Conservation (phyloP, 2,329 filamentous ascomycete genomes). For the Venturia carpophila region DNA sequence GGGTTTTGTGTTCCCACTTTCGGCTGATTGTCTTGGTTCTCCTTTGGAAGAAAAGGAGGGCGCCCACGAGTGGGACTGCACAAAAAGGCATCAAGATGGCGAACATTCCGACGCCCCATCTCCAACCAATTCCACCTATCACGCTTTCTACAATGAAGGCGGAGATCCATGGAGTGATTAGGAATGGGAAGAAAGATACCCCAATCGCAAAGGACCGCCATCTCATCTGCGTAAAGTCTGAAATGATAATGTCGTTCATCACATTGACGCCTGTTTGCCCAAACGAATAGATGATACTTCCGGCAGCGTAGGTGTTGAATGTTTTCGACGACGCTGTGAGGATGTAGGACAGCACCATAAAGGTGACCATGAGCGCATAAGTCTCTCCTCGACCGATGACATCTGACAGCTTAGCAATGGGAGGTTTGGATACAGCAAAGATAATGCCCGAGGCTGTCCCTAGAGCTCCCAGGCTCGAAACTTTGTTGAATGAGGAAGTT, state of each 20-base stretch:
- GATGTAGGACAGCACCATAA: slow-evolving; percentile 34
- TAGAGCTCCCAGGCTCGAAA: slow-evolving; percentile 31
- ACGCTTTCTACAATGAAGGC: slow-evolving; percentile 37
- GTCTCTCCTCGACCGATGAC: slow-evolving; percentile 36
- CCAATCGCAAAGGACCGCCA: slow-evolving; percentile 35
- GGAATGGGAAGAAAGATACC: slow-evolving; percentile 34
- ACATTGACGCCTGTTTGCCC: slow-evolving; percentile 36
- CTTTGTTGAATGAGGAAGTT: slow-evolving; percentile 32
- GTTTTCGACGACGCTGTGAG: slow-evolving; percentile 31
- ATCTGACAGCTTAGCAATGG: slow-evolving; percentile 38
- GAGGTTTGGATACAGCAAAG: slow-evolving; percentile 35
- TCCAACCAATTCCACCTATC: slow-evolving; percentile 36
- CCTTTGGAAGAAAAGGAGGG: slow-evolving; percentile 32
- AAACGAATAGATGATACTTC: slow-evolving; percentile 32
- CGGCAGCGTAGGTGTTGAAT: slow-evolving; percentile 33
- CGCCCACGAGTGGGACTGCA: slow-evolving; percentile 31
- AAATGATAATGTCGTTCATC: slow-evolving; percentile 36
- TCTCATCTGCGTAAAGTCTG: slow-evolving; percentile 36
- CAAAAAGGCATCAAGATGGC: slow-evolving; percentile 36
- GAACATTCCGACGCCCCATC: slow-evolving; percentile 40
- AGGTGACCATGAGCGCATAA: slow-evolving; percentile 29
- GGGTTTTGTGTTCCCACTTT: slow-evolving; percentile 24
- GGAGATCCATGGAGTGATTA: slow-evolving; percentile 36
- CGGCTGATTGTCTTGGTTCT: slow-evolving; percentile 28
- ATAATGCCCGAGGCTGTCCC: slow-evolving; percentile 34